Percentiles rank a stretch among this genome's conserved stretches.
phyloP scores from a whole-genome alignment of 345 rosid genomes.

The Syzygium jambos region DNA sequence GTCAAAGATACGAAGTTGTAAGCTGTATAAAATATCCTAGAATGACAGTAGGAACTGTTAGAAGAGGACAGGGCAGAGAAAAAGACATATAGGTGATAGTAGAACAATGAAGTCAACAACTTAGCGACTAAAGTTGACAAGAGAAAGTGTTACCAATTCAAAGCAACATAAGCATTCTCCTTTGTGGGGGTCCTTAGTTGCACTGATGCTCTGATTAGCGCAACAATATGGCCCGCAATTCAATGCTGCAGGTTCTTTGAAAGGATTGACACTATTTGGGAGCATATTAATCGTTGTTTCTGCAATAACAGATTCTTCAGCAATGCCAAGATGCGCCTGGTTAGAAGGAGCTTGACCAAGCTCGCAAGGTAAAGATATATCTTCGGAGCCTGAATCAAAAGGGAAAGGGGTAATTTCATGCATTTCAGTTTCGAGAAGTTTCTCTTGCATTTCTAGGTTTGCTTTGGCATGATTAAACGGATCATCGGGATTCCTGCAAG shows the following conservation, averaged over 20 bases:
- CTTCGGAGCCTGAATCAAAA: constrained; percentile 7
- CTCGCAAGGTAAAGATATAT: constrained; percentile 2
- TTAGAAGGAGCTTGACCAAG: neutral
- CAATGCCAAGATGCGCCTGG: neutral
- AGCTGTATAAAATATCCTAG: neutral
- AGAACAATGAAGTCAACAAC: neutral
- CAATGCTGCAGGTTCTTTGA: neutral
- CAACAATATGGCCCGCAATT: neutral
- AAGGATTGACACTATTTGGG: neutral
- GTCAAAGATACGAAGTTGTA: neutral
- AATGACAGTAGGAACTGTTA: neutral
- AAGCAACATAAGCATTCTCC: neutral
- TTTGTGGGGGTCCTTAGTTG: neutral
- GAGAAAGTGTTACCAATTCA: neutral
- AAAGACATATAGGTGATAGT: neutral
- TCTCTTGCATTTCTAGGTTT: neutral
- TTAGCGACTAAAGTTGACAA: neutral
- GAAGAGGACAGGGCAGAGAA: neutral
- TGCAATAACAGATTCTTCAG: neutral
- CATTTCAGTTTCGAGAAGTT: constrained; percentile 2
- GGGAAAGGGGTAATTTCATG: neutral
- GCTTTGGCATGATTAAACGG: neutral
- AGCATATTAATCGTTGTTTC: neutral
- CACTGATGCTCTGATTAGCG: neutral
- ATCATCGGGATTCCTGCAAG: neutral